Percentiles rank a stretch among this genome's conserved stretches.
Conservation (phyloP, 805 yeast genomes). For the Barnettozyma wickerhamii region DNA sequence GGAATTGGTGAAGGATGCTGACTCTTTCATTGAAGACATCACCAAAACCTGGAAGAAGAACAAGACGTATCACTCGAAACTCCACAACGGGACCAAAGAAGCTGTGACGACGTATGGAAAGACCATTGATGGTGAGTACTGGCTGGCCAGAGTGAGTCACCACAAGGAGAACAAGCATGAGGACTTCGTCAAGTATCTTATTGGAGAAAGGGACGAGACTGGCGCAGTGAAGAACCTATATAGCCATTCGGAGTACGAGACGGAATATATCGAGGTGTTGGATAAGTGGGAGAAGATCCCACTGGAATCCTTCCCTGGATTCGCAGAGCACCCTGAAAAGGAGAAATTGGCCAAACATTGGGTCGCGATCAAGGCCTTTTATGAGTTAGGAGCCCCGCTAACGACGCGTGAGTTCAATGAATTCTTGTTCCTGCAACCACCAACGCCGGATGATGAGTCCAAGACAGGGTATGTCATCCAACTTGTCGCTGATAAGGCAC, state of each 20-base stretch:
- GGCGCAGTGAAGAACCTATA: conserved; percentile 23
- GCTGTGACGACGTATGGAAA: conserved; percentile 30
- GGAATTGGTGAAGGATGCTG: conserved; percentile 22
- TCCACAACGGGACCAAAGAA: conserved; percentile 22
- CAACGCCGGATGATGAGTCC: background rate
- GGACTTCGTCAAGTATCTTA: conserved; percentile 24
- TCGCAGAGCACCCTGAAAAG: conserved; percentile 5
- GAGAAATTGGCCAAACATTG: conserved; percentile 15
- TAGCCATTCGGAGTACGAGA: conserved; percentile 30
- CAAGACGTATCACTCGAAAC: conserved; percentile 27
- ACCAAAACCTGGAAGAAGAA: conserved; percentile 28
- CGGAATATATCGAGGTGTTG: conserved; percentile 32
- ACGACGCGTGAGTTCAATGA: conserved; percentile 35
- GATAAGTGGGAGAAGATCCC: conserved; percentile 23
- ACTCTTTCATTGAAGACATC: conserved; percentile 22
- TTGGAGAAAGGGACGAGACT: conserved; percentile 24
- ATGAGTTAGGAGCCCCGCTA: conserved; percentile 34
- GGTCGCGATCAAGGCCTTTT: conserved; percentile 30
- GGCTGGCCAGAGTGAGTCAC: conserved; percentile 31
- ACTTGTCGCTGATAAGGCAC: conserved; percentile 25
- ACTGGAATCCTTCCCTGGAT: conserved; percentile 19
- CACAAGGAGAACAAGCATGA: conserved; percentile 24
- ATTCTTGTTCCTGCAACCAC: conserved; percentile 28
- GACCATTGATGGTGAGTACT: conserved; percentile 26
- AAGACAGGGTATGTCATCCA: conserved; percentile 31